Base-by-base conservation (phyloP, 2,329 filamentous ascomycete species). In the Neonectria faginata region DNA sequence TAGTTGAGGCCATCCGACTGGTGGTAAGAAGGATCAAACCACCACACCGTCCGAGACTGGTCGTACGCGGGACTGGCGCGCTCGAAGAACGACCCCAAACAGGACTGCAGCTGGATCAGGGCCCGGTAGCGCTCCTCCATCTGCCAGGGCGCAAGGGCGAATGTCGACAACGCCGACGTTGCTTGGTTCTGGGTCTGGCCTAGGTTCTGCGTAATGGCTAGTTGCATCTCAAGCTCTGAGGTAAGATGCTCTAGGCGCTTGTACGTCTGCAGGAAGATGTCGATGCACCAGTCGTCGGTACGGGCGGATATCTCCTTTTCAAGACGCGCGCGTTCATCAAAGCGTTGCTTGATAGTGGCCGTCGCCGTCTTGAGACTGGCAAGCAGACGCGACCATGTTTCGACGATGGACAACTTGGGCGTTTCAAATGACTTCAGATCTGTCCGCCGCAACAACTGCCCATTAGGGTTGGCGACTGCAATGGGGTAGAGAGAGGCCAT, bases 81-180 rank as follows among this genome's bases (percentile, higher is more conserved):
- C n/a, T 64, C 62, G 18, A 64, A 64, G 57, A 64, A 64, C 11
- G 62, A 64, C n/a, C 62, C 62, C 2, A 64, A 25, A 14, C 41
- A 60, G 11, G 62, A 64, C 27, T 64, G 62, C 39, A 64, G 53
- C 39, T 64, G 62, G 16, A 64, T 57, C 62, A 64, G 54, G 36
- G 62, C 62, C 6, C 62, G 62, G 27, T 64, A 64, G 5, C 62
- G 62, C 39, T 64, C 62, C 52, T 64, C 62, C 62, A 64, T 64
- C 52, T 64, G 62, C 62, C 62, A 64, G 12, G 62, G 62, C 11
- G 44, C 36, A 20, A 64, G 62, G 25, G 47, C 36, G 14, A 64
- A 64, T 45, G 39, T 42, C 27, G 62, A 57, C 47, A 64, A 27
- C 3, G 54, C 54, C 25, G 53, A 56, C 16, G 53, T 5, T 16